Base-by-base conservation (phyloP, 257 asterid genomes). In the Scutellaria galericulata region DNA sequence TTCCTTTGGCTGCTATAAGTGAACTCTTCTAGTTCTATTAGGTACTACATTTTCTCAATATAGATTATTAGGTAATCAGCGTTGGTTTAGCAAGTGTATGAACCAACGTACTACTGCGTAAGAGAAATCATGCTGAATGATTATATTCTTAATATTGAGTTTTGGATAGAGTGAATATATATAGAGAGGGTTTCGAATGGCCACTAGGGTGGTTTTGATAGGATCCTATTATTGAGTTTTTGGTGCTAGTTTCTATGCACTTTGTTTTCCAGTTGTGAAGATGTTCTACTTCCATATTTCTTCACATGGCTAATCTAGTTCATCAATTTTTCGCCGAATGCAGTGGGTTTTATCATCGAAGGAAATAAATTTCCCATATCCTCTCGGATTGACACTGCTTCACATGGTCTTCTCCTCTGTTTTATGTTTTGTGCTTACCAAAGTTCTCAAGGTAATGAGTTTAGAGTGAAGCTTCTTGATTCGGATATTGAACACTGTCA, bases 291-390 rank as follows among this genome's bases (percentile, higher is more conserved):
- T 14, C 12, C 45, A 46, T 35, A 5, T 24, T 15, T 15, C 35
- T 75, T 66, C 70, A 58, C 58, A 51, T 73, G 73, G 70, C 75
- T 80, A 52, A 76, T 67, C 57, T 31, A 41, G 65, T 67, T 80
- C 47, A 65, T 51, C 31, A 31, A 75, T 35, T 11, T 35, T 76
- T 77, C 35, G 12, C 9, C 77, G 46, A 44, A 60, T 91, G 95
- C 96, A 94, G 98, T 94, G 98, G 98, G 92, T 94, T 65, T 83
- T 94, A 75, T 91, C 97, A 41, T 94, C 98, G 1, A 87, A 91
- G 83, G 97, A 91, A 64, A 87, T 94, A 56, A 91, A 91, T 86
- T 94, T 94, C 79, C 97, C 98, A 13, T 94, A 89, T 82, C 98
- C 98, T 61, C 97, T 94, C 68, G 98, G 92, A 60, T 80, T 94